Base-by-base conservation (phyloP, 495 filamentous ascomycete species). In the Durotheca rogersii region DNA sequence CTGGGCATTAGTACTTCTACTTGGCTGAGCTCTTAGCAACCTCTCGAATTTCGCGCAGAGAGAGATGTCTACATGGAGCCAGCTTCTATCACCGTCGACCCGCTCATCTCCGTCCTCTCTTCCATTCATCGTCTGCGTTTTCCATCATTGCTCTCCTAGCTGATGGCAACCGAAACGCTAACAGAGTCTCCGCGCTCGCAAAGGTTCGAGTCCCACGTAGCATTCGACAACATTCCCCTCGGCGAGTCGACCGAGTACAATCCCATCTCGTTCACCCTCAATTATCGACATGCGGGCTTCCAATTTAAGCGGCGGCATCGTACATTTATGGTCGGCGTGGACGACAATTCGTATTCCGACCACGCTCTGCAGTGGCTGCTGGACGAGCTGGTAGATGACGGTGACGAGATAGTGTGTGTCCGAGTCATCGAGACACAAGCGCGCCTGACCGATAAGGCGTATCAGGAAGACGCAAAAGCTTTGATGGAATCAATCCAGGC, bases 271-370 rank as follows among this genome's bases (percentile, higher is more conserved):
- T 82, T 96, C 46, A 94, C 89, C 2, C 74, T 96, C 25, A 90
- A 91, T 60, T 83, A 84, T 46, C 89, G 90, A 64, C 93, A 97
- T 68, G 87, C 85, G 48, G 88, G 92, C 48, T 96, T 96, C 67
- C 85, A 88, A 54, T 86, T 83, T 53, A 87, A 84, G 41, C 81
- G 88, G 32, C 80, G 89, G 27, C 94, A 90, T 7, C 81, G 92
- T 31, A 96, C 90, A 1, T 96, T 96, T 65, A 81, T 97, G 58
- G 92, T 90, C 42, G 93, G 93, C 1, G 89, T 90, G 21, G 93
- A 98, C 67, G 86, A 94, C 64, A 93, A 97, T 59, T 83, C 89
- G 47, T 97, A 97, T 70, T 96, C 92, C 14, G 90, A 96, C 38
- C 94, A 89, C 72, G 93, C 93, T 6, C 76, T 98, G 9, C 84